phyloP scores from a whole-genome alignment of 129 eudicot species.

The Tagetes erecta region DNA sequence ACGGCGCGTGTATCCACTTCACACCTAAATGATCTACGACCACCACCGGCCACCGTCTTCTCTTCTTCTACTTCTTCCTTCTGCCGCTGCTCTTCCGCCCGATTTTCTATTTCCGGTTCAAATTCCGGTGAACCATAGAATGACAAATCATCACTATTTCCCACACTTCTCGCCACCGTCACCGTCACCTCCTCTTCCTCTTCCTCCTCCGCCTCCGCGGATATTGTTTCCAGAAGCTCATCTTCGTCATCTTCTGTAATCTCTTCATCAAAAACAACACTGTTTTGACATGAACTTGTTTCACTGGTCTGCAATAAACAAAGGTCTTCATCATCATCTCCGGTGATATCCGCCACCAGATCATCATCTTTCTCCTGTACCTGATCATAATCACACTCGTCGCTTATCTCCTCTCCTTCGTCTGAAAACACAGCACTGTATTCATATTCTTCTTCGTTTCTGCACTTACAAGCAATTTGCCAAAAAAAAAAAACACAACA shows the following conservation, averaged over 20 bases:
- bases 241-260: not conserved
- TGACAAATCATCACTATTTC: conserved; percentile 35
- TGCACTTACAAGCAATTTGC: conserved; percentile 21
- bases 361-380: conserved; percentile 34
- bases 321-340: conserved; percentile 27
- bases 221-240: not conserved
- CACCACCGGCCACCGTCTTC: conserved; percentile 22
- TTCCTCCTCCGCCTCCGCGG: not conserved
- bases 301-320: conserved; percentile 30
- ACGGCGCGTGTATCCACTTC: conserved; percentile 36
- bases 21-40: conserved; percentile 13
- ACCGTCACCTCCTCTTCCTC: conserved; percentile 11
- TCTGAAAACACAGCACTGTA: conserved; percentile 43
- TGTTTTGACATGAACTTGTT: conserved; percentile 31
- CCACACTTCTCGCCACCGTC: not conserved
- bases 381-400: conserved; percentile 25
- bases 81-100: too few relatives aligned
- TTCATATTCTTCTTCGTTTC: conserved; percentile 60
- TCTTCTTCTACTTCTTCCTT: conserved; percentile 20
- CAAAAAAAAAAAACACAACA: not conserved
- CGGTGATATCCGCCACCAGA: conserved; percentile 40
- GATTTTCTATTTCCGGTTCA: conserved; percentile 27
- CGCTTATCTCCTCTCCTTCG: conserved; percentile 47
- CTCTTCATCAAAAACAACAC: conserved; percentile 27
- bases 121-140: conserved; percentile 45